Percentiles rank a stretch among this genome's conserved stretches.
Evolutionary conservation across 257 asterid species (phyloP).

Genomic region (Solanum bulbocastanum): DNA sequence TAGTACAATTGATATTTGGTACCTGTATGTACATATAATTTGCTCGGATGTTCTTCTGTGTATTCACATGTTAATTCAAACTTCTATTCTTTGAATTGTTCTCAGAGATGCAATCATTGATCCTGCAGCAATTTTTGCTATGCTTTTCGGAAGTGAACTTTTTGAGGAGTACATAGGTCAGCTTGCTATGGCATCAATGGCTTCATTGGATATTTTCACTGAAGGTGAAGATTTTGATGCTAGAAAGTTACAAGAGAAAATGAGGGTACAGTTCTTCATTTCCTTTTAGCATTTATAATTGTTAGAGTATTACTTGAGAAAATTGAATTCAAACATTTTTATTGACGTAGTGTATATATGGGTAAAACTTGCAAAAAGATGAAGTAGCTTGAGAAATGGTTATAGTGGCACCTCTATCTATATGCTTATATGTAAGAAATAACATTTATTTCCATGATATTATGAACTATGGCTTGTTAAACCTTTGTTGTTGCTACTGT

Average conservation of each 20-base stretch:
- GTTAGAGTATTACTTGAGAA: not conserved
- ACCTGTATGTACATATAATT: not conserved
- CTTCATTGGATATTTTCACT: slow-evolving; percentile 70
- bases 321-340: not conserved
- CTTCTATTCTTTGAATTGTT: slow-evolving; percentile 5
- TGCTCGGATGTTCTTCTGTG: not conserved
- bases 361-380: not conserved
- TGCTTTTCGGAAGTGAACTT: slow-evolving; percentile 99
- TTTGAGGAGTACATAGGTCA: slow-evolving; percentile 99
- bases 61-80: not conserved
- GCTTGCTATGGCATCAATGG: slow-evolving; percentile 99
- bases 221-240: slow-evolving; percentile 88
- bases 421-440: not conserved
- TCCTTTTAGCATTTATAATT: not conserved
- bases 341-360: not conserved
- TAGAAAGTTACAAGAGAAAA: slow-evolving; percentile 79
- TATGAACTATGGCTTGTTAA: not conserved
- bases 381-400: not conserved
- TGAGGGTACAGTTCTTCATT: slow-evolving; percentile 56
- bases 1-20: not conserved
- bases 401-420: not conserved
- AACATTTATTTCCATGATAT: not conserved
- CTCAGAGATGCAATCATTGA: slow-evolving; percentile 92
- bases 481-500: not conserved
- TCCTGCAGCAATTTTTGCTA: slow-evolving; percentile 98